These are phyloP conservation scores for Lachnellula subtilissima DNA, from an alignment of 2,329 filamentous ascomycete genomes.

Conservation along the genomic window DNA sequence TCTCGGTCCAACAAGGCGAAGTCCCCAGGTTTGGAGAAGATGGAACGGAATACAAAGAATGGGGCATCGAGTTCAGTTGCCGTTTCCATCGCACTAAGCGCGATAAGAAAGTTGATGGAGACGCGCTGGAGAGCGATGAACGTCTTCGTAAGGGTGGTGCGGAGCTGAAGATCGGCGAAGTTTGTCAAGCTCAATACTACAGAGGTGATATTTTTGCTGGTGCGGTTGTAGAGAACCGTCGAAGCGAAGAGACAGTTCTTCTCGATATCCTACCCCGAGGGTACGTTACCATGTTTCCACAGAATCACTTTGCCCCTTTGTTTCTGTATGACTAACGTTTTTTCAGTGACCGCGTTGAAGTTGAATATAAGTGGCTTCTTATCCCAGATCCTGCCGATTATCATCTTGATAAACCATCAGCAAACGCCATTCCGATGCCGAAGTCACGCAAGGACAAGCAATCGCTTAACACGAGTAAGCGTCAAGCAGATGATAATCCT, in stretches of 20 bases:
- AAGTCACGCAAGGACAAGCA: constrained; percentile 57
- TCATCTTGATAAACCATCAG: constrained; percentile 68
- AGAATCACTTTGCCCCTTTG: neutral
- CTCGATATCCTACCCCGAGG: constrained; percentile 81
- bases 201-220: constrained; percentile 88
- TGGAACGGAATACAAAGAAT: constrained; percentile 85
- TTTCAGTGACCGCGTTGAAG: constrained; percentile 64
- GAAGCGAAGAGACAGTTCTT: constrained; percentile 68
- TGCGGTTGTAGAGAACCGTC: constrained; percentile 76
- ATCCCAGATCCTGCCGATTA: constrained; percentile 68
- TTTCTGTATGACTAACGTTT: constrained; percentile 36
- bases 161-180: constrained; percentile 64
- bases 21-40: constrained; percentile 86
- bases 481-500: constrained; percentile 56
- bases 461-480: constrained; percentile 61
- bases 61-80: constrained; percentile 89
- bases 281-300: constrained; percentile 44
- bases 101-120: constrained; percentile 66
- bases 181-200: constrained; percentile 82
- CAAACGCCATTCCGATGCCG: constrained; percentile 68
- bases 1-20: constrained; percentile 82
- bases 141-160: constrained; percentile 65
- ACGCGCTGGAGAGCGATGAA: constrained; percentile 64
- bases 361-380: constrained; percentile 80
- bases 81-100: constrained; percentile 89